Percentiles rank a stretch among this genome's conserved stretches.
phyloP scores from a whole-genome alignment of 2,329 filamentous ascomycete species.

The Verticillium nonalfalfae region DNA sequence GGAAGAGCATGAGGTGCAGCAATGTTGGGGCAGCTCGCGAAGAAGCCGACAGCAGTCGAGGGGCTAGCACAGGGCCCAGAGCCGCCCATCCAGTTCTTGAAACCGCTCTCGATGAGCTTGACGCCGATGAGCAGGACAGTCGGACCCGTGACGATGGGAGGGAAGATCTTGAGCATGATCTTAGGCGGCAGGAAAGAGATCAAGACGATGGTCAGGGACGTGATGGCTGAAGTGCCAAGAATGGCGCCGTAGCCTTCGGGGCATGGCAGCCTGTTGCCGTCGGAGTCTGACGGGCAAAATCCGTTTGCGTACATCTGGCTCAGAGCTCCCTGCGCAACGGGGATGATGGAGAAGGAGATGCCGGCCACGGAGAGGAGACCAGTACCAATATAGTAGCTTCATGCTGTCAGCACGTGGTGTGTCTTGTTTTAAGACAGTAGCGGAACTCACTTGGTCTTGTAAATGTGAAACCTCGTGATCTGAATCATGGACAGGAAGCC shows the following conservation, averaged over 20 bases:
- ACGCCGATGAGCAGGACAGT: conserved; percentile 69
- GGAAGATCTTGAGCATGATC: conserved; percentile 66
- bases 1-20: conserved; percentile 63
- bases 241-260: conserved; percentile 72
- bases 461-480: conserved; percentile 71
- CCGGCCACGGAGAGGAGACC: conserved; percentile 76
- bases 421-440: background rate
- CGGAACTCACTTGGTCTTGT: conserved; percentile 50
- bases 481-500: conserved; percentile 70
- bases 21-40: conserved; percentile 59
- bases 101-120: conserved; percentile 63
- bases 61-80: conserved; percentile 49
- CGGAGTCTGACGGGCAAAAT: conserved; percentile 51
- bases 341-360: conserved; percentile 71
- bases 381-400: conserved; percentile 69
- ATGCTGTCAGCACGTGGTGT: background rate
- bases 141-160: conserved; percentile 70
- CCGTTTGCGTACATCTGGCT: conserved; percentile 73
- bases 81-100: conserved; percentile 74
- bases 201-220: conserved; percentile 62
- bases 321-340: conserved; percentile 66
- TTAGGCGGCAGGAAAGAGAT: conserved; percentile 69
- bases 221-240: conserved; percentile 61
- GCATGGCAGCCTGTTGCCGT: conserved; percentile 65
- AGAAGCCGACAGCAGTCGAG: conserved; percentile 45